Conservation (phyloP, 2,329 filamentous ascomycete species). For the Helicocarpus griseus region DNA sequence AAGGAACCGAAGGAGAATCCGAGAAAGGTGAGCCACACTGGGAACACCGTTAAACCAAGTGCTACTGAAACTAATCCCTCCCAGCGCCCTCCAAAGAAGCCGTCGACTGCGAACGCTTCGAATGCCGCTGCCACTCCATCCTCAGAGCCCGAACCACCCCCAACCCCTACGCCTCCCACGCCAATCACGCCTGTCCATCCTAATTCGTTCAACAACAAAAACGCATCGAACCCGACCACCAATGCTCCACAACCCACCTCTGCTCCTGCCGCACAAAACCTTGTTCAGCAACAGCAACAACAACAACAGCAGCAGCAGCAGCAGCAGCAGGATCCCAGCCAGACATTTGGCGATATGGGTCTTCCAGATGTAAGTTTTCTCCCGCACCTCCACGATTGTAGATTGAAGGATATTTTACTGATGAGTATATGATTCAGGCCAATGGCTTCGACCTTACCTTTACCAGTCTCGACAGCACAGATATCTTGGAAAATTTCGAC, state of each 20-base stretch:
- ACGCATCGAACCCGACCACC: constrained; percentile 24
- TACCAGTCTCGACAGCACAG: constrained; percentile 35
- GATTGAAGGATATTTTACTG: no score
- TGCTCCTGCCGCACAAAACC: constrained; percentile 12
- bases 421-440: neutral
- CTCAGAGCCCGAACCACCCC: constrained; percentile 38
- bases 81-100: constrained; percentile 37
- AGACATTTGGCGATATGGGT: constrained; percentile 8
- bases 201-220: constrained; percentile 34
- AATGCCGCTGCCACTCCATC: constrained; percentile 35
- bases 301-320: constrained; percentile 23
- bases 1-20: constrained; percentile 44
- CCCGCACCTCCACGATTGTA: neutral
- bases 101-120: constrained; percentile 24
- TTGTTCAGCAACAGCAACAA: constrained; percentile 26
- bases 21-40: constrained; percentile 37
- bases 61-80: constrained; percentile 13
- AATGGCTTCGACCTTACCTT: constrained; percentile 33
- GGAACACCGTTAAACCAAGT: neutral
- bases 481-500: constrained; percentile 49
- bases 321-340: constrained; percentile 23
- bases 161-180: constrained; percentile 40
- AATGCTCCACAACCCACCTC: constrained; percentile 21
- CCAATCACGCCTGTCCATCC: constrained; percentile 40
- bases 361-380: constrained; percentile 24